Percentiles rank a stretch among this genome's conserved stretches.
These are phyloP conservation scores for Pyrus communis DNA, from an alignment of 306 rosid species.

Conservation along the genomic window DNA sequence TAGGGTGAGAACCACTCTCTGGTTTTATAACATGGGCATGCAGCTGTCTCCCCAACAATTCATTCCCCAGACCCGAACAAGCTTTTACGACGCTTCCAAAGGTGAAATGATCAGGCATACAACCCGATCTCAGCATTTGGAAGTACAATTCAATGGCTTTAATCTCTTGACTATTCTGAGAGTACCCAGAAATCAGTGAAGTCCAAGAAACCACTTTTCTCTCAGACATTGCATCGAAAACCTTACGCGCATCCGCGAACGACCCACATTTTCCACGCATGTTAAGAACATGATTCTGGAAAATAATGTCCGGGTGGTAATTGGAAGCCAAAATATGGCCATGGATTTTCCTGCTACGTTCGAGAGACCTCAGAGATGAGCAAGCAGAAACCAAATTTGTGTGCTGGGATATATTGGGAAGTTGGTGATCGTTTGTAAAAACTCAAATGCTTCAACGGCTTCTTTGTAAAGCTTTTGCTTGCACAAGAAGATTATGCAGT, in stretches of 20 bases:
- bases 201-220: slow-evolving; percentile 77
- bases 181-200: slow-evolving; percentile 58
- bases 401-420: slow-evolving; percentile 34
- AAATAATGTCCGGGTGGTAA: slow-evolving; percentile 36
- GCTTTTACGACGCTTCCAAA: slow-evolving; percentile 67
- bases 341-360: slow-evolving; percentile 48
- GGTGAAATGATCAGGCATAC: slow-evolving; percentile 55
- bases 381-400: slow-evolving; percentile 52
- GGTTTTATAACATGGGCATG: slow-evolving; percentile 60
- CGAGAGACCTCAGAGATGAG: slow-evolving; percentile 51
- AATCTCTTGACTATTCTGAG: slow-evolving; percentile 42
- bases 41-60: slow-evolving; percentile 46
- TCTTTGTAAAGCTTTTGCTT: slow-evolving; percentile 41
- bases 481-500: slow-evolving; percentile 41
- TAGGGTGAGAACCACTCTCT: slow-evolving; percentile 36
- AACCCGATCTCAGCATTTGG: slow-evolving; percentile 49
- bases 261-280: slow-evolving; percentile 83
- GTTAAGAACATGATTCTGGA: slow-evolving; percentile 55
- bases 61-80: slow-evolving; percentile 42
- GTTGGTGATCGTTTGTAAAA: slow-evolving; percentile 19
- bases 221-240: slow-evolving; percentile 55
- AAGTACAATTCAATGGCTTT: slow-evolving; percentile 50
- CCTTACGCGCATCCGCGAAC: slow-evolving; percentile 49
- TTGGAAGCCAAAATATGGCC: slow-evolving; percentile 33
- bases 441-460: slow-evolving; percentile 57